Conservation (phyloP, 495 filamentous ascomycete genomes). For the Trichoderma gamsii region DNA sequence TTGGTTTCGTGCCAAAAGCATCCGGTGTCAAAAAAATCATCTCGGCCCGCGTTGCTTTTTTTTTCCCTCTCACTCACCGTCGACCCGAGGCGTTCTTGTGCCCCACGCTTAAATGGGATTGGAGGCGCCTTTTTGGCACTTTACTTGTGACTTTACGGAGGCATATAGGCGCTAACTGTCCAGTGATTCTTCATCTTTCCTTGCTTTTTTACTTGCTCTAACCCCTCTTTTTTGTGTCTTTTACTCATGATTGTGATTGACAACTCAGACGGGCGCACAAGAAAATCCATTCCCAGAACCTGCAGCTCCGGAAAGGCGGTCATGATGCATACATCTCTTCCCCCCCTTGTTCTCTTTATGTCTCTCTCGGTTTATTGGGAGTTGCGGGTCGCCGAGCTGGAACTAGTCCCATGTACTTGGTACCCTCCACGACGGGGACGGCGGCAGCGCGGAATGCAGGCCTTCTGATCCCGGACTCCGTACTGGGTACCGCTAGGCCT, state of each 20-base stretch:
- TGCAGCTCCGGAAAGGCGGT: conserved; percentile 5
- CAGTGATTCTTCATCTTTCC: neutral
- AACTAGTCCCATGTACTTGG: conserved; percentile 6
- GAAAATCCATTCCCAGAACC: neutral
- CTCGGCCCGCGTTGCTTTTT: neutral
- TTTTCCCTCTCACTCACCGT: neutral
- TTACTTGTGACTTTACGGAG: neutral
- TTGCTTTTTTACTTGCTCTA: neutral
- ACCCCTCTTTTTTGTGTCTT: neutral
- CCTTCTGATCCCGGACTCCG: neutral
- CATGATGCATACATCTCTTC: neutral
- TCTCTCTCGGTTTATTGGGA: neutral
- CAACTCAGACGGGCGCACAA: neutral
- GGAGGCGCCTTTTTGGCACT: no score
- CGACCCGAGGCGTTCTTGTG: neutral
- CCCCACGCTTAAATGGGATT: neutral
- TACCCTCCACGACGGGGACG: neutral
- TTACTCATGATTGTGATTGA: neutral
- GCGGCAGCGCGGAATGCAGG: neutral
- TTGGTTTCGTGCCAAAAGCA: neutral
- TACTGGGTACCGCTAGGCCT: neutral
- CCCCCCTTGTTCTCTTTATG: neutral
- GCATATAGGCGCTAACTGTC: neutral
- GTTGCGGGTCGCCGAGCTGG: neutral
- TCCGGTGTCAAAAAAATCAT: neutral